Percentiles rank a stretch among this genome's conserved stretches.
Conservation (phyloP, 345 rosid genomes). For the Mercurialis annua region DNA sequence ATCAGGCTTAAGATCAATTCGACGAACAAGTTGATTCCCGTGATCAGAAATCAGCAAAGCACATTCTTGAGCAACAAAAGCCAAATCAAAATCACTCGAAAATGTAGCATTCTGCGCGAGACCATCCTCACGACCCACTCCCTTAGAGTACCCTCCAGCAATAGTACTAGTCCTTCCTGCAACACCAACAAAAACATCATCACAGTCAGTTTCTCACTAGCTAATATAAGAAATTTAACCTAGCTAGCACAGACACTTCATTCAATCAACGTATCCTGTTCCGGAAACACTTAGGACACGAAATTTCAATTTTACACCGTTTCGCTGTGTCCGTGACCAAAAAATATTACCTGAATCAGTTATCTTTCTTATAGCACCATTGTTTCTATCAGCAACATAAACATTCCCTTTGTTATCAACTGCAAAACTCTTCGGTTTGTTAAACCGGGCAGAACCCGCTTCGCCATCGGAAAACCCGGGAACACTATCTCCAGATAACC, state of each 20-base stretch:
- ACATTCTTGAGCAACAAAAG: slow-evolving; percentile 48
- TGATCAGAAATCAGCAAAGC: slow-evolving; percentile 62
- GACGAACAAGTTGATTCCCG: slow-evolving; percentile 54
- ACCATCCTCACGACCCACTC: slow-evolving; percentile 47
- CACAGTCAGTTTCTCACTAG: no score
- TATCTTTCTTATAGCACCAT: slow-evolving; percentile 59
- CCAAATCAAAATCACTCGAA: slow-evolving; percentile 53
- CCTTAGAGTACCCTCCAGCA: slow-evolving; percentile 46
- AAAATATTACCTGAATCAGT: slow-evolving; percentile 42
- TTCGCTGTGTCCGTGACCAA: background rate
- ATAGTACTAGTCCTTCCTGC: slow-evolving; percentile 64
- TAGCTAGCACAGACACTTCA: background rate
- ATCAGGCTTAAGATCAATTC: slow-evolving; percentile 54
- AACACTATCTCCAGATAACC: slow-evolving; percentile 45
- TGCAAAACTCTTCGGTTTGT: slow-evolving; percentile 46
- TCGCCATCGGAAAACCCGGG: slow-evolving; percentile 40
- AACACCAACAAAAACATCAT: background rate
- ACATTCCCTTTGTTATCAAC: slow-evolving; percentile 60
- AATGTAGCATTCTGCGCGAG: slow-evolving; percentile 73
- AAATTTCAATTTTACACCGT: background rate
- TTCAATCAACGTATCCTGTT: no score
- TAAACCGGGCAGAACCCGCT: slow-evolving; percentile 44
- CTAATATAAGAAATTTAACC: no score
- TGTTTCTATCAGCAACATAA: slow-evolving; percentile 60
- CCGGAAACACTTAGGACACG: no score